These are phyloP conservation scores for Pseudogymnoascus sp. DNA, from an alignment of 2,329 filamentous ascomycete genomes.

Conservation along the genomic window DNA sequence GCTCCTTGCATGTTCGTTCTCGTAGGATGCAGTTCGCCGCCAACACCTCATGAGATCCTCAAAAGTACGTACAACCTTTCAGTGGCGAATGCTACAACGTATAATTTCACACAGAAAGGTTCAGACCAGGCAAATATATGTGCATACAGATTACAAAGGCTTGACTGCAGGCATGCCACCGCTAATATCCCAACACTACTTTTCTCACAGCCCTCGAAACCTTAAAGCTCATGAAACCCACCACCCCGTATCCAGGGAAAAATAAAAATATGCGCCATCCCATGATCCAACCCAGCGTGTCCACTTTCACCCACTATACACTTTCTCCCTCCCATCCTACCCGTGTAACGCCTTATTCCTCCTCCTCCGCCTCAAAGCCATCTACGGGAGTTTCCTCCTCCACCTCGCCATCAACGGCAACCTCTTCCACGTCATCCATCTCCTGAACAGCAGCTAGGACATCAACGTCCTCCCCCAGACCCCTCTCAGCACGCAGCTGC, in stretches of 20 bases:
- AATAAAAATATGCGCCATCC: neutral
- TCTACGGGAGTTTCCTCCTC: neutral
- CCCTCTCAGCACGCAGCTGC: slow-evolving; percentile 14
- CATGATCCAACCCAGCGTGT: neutral
- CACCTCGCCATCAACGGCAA: neutral
- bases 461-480: neutral
- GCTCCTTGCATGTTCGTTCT: neutral
- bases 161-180: neutral
- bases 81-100: neutral
- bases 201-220: slow-evolving; percentile 4
- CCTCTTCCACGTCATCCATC: neutral
- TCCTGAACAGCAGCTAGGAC: neutral
- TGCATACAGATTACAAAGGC: slow-evolving; percentile 6
- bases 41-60: neutral
- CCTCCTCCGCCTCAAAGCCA: slow-evolving; percentile 3
- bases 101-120: neutral
- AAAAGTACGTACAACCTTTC: neutral
- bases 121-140: neutral
- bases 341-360: neutral
- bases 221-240: neutral
- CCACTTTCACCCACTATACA: neutral
- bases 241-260: slow-evolving; percentile 3
- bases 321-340: neutral
- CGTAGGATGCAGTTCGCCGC: neutral
- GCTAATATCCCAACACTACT: slow-evolving; percentile 3